Percentiles rank a stretch among this genome's conserved stretches.
Conservation (phyloP, 257 asterid species). For the Thymus mandschuricus region DNA sequence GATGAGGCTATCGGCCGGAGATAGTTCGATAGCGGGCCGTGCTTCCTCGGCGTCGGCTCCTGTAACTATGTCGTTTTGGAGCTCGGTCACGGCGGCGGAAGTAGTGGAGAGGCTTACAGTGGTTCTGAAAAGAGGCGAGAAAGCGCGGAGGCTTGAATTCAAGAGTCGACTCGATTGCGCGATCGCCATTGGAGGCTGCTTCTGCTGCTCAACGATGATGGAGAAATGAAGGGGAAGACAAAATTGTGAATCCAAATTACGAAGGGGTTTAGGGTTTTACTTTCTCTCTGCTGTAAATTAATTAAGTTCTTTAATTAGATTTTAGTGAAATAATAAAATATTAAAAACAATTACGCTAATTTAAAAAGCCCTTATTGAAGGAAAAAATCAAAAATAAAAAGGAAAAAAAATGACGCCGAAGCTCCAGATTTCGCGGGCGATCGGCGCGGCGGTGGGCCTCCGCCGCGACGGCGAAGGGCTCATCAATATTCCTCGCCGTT, state of each 20-base stretch:
- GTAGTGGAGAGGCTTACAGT: slow-evolving; percentile 32
- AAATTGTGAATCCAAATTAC: background rate
- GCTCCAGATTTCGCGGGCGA: slow-evolving; percentile 34
- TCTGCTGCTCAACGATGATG: background rate
- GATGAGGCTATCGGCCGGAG: slow-evolving; percentile 45
- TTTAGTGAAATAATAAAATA: too few relatives aligned
- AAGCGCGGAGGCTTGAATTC: slow-evolving; percentile 3
- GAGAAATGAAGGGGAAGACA: background rate
- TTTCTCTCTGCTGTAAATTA: background rate
- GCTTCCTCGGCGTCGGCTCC: slow-evolving; percentile 33
- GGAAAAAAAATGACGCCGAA: slow-evolving; percentile 36
- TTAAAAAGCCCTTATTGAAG: too few relatives aligned
- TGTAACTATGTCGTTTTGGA: slow-evolving; percentile 27
- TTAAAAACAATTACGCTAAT: too few relatives aligned
- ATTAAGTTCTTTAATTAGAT: too few relatives aligned
- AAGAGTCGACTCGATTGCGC: slow-evolving; percentile 29
- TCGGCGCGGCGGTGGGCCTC: slow-evolving; percentile 38
- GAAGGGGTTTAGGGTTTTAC: slow-evolving; percentile 5
- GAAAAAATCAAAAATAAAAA: background rate
- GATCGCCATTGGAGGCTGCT: slow-evolving; percentile 49
- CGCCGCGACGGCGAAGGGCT: slow-evolving; percentile 23
- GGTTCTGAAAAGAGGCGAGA: slow-evolving; percentile 32
- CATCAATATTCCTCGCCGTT: slow-evolving; percentile 32
- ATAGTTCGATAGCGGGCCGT: slow-evolving; percentile 36
- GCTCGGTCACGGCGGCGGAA: slow-evolving; percentile 32